A percentile compares a stretch with the other conserved stretches of the same genome.
These are phyloP conservation scores for Aphanomyces astaci DNA, from an alignment of 352 stramenopile species.

Conservation along the genomic window DNA sequence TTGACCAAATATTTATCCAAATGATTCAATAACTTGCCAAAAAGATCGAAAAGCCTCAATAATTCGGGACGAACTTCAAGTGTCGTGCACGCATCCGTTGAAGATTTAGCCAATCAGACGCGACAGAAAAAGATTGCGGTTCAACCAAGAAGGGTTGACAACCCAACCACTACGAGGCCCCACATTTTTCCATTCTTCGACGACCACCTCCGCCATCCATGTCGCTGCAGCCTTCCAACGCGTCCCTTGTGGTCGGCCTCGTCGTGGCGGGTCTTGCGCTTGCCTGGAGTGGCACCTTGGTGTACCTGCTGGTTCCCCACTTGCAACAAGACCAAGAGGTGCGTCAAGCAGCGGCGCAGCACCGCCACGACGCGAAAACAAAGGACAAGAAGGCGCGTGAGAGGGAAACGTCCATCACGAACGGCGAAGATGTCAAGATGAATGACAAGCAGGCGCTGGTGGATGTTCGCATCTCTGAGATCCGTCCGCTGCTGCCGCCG, in stretches of 20 bases:
- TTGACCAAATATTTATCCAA: no score
- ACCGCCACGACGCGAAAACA: neutral
- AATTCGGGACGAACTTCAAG: neutral
- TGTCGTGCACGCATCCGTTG: neutral
- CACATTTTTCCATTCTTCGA: neutral
- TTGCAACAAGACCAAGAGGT: constrained; percentile 4
- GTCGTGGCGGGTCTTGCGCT: constrained; percentile 12
- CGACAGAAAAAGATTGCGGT: constrained; percentile 9
- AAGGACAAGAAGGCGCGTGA: neutral
- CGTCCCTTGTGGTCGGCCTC: constrained; percentile 8
- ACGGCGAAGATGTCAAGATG: constrained; percentile 70
- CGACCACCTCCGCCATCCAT: neutral
- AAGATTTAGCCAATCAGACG: neutral
- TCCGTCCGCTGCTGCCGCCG: constrained; percentile 79
- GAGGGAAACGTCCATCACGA: constrained; percentile 21
- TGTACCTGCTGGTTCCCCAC: constrained; percentile 4
- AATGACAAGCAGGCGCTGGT: constrained; percentile 79
- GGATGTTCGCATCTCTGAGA: constrained; percentile 80
- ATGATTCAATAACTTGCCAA: no score
- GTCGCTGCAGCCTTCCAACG: neutral
- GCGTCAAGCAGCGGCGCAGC: neutral
- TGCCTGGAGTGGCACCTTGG: constrained; percentile 13
- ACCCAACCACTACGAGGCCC: neutral
- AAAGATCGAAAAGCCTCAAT: neutral
- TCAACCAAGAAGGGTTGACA: neutral